Conservation (phyloP, 225 moss, liverwort and hornwort genomes). For the Pleurozium schreberi region DNA sequence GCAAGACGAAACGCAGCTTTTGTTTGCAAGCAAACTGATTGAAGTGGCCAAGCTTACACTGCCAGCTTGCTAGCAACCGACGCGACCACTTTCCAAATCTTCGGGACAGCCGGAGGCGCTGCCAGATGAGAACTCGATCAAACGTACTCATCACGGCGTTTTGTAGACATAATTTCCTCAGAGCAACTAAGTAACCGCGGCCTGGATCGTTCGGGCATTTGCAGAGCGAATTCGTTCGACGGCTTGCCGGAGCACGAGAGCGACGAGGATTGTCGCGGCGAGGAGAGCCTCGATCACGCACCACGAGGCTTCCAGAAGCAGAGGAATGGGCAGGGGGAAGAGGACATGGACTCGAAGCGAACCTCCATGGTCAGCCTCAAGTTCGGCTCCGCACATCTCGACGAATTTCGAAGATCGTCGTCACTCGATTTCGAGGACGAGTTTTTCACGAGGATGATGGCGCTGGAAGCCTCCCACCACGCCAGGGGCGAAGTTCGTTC, state of each 20-base stretch:
- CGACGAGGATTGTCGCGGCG: background rate
- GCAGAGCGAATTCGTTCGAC: constrained; percentile 12
- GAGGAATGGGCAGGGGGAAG: background rate
- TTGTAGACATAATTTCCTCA: background rate
- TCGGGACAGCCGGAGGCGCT: background rate
- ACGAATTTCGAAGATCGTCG: constrained; percentile 14
- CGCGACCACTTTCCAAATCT: background rate
- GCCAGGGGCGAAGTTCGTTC: background rate
- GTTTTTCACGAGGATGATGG: constrained; percentile 29
- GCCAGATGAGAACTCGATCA: background rate
- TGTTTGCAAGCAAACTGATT: background rate
- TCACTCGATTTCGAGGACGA: constrained; percentile 26
- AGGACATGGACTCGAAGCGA: background rate
- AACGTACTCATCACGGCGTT: background rate
- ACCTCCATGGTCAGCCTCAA: background rate
- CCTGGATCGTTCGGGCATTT: constrained; percentile 6
- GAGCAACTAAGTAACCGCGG: background rate
- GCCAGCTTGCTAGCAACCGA: background rate
- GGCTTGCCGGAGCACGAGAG: constrained; percentile 1
- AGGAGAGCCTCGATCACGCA: background rate
- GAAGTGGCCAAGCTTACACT: too few relatives aligned
- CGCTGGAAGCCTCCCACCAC: constrained; percentile 12
- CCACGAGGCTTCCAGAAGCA: background rate
- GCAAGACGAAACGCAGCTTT: background rate
- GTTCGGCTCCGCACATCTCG: background rate